Conservation (phyloP, 805 yeast genomes). For the Candida maltosa region DNA sequence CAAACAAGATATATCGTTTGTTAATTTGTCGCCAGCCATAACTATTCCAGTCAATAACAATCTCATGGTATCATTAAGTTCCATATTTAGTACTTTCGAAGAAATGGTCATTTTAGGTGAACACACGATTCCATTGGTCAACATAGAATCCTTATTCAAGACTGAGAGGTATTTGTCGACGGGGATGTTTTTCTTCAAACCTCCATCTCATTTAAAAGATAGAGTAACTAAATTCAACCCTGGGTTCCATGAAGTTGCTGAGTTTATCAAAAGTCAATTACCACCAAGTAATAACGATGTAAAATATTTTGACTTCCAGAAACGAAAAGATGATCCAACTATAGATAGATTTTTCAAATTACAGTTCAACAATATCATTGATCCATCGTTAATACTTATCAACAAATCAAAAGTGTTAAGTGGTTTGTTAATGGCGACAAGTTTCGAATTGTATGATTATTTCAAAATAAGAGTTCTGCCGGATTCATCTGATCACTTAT, state of each 20-base stretch:
- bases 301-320: conserved; percentile 15
- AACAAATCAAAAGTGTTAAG: conserved; percentile 22
- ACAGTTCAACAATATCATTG: conserved; percentile 21
- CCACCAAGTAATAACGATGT: conserved; percentile 19
- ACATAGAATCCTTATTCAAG: conserved; percentile 15
- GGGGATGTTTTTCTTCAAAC: conserved; percentile 27
- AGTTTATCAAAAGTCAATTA: conserved; percentile 17
- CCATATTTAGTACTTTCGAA: conserved; percentile 31
- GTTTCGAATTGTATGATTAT: conserved; percentile 19
- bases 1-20: conserved; percentile 25
- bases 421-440: conserved; percentile 26
- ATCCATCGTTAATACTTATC: conserved; percentile 24
- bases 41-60: conserved; percentile 12
- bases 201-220: conserved; percentile 18
- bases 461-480: conserved; percentile 16
- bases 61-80: conserved; percentile 18
- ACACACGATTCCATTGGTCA: conserved; percentile 23
- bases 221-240: conserved; percentile 17
- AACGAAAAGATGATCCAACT: conserved; percentile 7
- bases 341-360: conserved; percentile 17
- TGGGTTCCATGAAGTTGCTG: conserved; percentile 29
- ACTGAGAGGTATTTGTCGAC: conserved; percentile 15
- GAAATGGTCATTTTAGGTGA: conserved; percentile 25
- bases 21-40: conserved; percentile 18
- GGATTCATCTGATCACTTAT: conserved; percentile 21